These are phyloP conservation scores for Candida alai DNA, from an alignment of 805 yeast species.

Conservation along the genomic window DNA sequence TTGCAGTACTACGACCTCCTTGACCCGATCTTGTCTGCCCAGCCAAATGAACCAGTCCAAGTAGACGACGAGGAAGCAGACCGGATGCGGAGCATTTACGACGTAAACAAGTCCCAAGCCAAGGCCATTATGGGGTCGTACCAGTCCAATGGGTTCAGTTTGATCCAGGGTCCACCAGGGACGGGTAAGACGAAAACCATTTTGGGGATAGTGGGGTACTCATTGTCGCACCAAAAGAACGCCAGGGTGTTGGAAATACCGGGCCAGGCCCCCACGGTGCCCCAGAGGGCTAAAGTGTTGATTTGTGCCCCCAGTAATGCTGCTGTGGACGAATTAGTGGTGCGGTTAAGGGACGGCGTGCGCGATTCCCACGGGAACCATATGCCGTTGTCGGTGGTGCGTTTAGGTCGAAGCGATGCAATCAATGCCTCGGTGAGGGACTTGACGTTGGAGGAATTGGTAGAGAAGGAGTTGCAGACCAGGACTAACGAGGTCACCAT, in stretches of 20 bases:
- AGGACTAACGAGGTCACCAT: constrained; percentile 32
- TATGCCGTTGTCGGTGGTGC: constrained; percentile 65
- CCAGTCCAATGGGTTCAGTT: constrained; percentile 67
- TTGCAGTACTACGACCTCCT: constrained; percentile 75
- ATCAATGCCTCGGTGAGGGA: constrained; percentile 79
- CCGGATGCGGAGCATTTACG: constrained; percentile 45
- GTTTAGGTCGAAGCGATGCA: constrained; percentile 88
- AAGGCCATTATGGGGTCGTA: constrained; percentile 77
- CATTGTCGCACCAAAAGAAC: constrained; percentile 39
- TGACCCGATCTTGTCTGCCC: constrained; percentile 62
- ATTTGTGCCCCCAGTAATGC: constrained; percentile 99
- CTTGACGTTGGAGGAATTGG: constrained; percentile 79
- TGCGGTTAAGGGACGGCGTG: constrained; percentile 76
- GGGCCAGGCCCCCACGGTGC: constrained; percentile 19
- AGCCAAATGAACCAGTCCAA: constrained; percentile 45
- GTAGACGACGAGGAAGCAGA: constrained; percentile 33
- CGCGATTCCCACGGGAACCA: constrained; percentile 48
- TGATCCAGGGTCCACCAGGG: constrained; percentile 99
- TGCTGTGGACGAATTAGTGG: constrained; percentile 92
- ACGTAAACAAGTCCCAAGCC: constrained; percentile 87
- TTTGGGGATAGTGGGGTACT: constrained; percentile 82
- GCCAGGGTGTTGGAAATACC: constrained; percentile 19
- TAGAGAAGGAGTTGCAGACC: constrained; percentile 55
- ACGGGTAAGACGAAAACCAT: constrained; percentile 98
- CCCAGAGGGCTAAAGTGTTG: constrained; percentile 55